Base-by-base conservation (phyloP, 1,139 yeast species). In the Hansenula sp. region DNA sequence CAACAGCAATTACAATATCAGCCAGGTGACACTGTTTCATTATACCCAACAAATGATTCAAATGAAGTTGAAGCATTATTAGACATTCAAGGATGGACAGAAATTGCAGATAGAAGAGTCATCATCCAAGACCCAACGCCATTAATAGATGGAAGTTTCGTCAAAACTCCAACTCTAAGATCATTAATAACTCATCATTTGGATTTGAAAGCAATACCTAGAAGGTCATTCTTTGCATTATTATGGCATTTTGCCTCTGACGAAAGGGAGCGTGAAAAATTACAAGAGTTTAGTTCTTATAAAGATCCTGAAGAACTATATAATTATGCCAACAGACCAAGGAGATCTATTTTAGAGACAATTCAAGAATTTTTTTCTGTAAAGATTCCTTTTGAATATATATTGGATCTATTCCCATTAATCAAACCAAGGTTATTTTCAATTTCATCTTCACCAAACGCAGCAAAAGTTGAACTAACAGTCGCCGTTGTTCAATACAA, bases 241-340 rank as follows among this genome's bases (percentile, higher is more conserved):
- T 62, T 70, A 4, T 84, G 87, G 79, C 89, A 84, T 56, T 93
- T 91, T 65, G 83, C 93, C 4, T 71, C 77, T 24, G 77, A 77
- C 46, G 76, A 72, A 38, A 71, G 93, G 48, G 97, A 93, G 56
- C 70, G 71, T 40, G 94, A 84, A 44, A 86, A 88, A 56, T 68
- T 93, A 40, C 67, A 68, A 42, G 96, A 93, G 50, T 87, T 94
- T 58, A 78, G 85, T n/a, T 68, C 77, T 15, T 73, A 83, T 43
- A 80, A 82, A 43, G 90, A 86, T 41, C 68, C 74, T 42, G 91
- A 91, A 57, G 96, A 88, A 47, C 65, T 91, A 38, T 91, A 82
- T 60, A 82, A 93, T 60, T 93, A 93, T 62, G 95, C 96, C 15
- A 86, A 89, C 59, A 70, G 98, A 49, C 97, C 99, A 10, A 74